Conservation (phyloP, 2,329 filamentous ascomycete species). For the Aureobasidium namibiae region DNA sequence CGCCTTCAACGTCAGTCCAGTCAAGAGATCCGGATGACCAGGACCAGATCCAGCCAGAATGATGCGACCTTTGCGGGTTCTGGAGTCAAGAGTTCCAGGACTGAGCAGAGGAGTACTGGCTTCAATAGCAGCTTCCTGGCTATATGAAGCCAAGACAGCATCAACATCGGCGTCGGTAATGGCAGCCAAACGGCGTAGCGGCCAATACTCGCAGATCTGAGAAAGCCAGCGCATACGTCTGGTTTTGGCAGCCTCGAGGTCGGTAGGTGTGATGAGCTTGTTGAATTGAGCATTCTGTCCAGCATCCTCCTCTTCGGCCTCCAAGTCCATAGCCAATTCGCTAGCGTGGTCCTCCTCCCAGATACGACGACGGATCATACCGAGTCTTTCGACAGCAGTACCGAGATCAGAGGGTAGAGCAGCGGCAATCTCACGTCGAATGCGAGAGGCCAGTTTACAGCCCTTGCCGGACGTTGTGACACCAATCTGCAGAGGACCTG, state of each 20-base stretch:
- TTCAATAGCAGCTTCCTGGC: slow-evolving; percentile 20
- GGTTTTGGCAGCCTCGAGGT: slow-evolving; percentile 64
- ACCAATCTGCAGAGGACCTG: slow-evolving; percentile 88
- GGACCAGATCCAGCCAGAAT: slow-evolving; percentile 88
- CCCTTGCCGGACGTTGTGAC: slow-evolving; percentile 92
- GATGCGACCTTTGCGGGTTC: slow-evolving; percentile 54
- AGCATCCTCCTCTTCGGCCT: slow-evolving; percentile 45
- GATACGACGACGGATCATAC: slow-evolving; percentile 61
- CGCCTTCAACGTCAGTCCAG: slow-evolving; percentile 69
- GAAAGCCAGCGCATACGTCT: slow-evolving; percentile 85
- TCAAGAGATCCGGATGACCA: slow-evolving; percentile 86
- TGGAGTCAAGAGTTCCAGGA: slow-evolving; percentile 23
- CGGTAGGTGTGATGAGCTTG: slow-evolving; percentile 64
- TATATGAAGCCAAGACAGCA: slow-evolving; percentile 64
- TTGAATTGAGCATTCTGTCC: slow-evolving; percentile 82
- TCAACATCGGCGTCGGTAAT: slow-evolving; percentile 76
- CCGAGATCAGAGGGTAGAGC: slow-evolving; percentile 70
- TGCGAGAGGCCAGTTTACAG: slow-evolving; percentile 84
- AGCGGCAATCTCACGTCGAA: slow-evolving; percentile 79
- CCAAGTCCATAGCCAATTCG: slow-evolving; percentile 34
- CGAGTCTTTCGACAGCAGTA: slow-evolving; percentile 66
- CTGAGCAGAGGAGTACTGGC: slow-evolving; percentile 23
- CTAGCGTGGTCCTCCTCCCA: slow-evolving; percentile 63
- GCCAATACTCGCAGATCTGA: slow-evolving; percentile 99
- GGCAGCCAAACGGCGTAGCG: slow-evolving; percentile 68